Conservation (phyloP, 116 monocot genomes). For the Papilionanthe hybrid region DNA sequence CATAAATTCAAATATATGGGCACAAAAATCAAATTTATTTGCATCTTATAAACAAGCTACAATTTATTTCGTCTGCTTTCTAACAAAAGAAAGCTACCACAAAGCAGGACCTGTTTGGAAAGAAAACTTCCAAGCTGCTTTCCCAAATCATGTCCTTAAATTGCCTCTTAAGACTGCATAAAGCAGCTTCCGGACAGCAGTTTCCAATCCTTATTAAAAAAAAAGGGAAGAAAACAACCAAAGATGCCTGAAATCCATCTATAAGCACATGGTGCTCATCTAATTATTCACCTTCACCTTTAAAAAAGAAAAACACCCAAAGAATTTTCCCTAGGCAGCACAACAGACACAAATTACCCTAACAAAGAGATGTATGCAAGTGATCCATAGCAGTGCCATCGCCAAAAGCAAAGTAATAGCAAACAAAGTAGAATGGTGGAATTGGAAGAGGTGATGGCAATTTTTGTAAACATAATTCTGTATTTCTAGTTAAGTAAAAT, state of each 20-base stretch:
- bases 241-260: neutral
- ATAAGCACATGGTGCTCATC: neutral
- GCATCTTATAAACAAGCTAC: neutral
- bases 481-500: neutral
- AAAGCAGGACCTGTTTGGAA: neutral
- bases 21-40: neutral
- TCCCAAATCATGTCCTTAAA: neutral
- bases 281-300: neutral
- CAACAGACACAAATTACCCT: too few relatives aligned
- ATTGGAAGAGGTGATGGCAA: too few relatives aligned
- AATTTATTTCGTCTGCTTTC: neutral
- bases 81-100: neutral
- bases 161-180: neutral
- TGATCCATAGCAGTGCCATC: too few relatives aligned
- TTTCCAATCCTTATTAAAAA: neutral
- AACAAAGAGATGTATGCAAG: too few relatives aligned
- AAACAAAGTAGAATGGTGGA: too few relatives aligned
- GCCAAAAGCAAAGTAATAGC: too few relatives aligned
- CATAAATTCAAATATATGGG: neutral
- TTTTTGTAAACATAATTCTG: too few relatives aligned
- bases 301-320: neutral
- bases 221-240: neutral
- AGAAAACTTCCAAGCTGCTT: neutral
- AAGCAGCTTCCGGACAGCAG: neutral
- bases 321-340: too few relatives aligned